Evolutionary conservation across 2,329 filamentous ascomycete species (phyloP).

Genomic region (Rutstroemia sydowiana): DNA sequence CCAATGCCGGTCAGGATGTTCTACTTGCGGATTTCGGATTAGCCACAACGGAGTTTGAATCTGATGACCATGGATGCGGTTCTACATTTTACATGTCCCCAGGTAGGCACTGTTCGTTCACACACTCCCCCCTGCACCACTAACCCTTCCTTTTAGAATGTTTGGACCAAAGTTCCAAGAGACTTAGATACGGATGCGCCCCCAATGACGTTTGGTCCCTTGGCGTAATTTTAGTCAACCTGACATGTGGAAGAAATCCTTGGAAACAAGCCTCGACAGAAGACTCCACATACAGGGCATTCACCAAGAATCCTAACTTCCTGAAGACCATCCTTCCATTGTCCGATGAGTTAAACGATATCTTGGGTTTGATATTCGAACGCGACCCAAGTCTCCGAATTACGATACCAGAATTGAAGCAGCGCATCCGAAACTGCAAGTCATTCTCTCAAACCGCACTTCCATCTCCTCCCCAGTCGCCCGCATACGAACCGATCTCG

Average conservation of each 20-base stretch:
- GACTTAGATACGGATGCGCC: constrained; percentile 78
- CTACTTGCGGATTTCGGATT: constrained; percentile 97
- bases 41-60: constrained; percentile 74
- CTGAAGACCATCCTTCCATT: constrained; percentile 87
- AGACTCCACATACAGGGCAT: constrained; percentile 92
- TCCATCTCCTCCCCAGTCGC: background rate
- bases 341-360: constrained; percentile 80
- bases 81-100: constrained; percentile 99
- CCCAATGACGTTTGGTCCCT: constrained; percentile 97
- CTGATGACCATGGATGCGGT: constrained; percentile 93
- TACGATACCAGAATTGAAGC: constrained; percentile 69
- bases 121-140: constrained; percentile 14
- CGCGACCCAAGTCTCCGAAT: constrained; percentile 77
- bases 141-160: constrained; percentile 59
- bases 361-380: constrained; percentile 82
- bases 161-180: constrained; percentile 66
- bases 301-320: constrained; percentile 76
- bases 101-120: constrained; percentile 55
- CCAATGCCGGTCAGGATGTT: constrained; percentile 78
- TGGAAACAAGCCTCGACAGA: constrained; percentile 95
- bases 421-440: constrained; percentile 64
- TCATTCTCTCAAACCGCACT: constrained; percentile 20
- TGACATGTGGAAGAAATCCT: constrained; percentile 95
- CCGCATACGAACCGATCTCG: background rate
- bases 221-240: constrained; percentile 95